These are phyloP conservation scores for Botryosphaeria dothidea DNA, from an alignment of 2,329 filamentous ascomycete species.

Conservation along the genomic window DNA sequence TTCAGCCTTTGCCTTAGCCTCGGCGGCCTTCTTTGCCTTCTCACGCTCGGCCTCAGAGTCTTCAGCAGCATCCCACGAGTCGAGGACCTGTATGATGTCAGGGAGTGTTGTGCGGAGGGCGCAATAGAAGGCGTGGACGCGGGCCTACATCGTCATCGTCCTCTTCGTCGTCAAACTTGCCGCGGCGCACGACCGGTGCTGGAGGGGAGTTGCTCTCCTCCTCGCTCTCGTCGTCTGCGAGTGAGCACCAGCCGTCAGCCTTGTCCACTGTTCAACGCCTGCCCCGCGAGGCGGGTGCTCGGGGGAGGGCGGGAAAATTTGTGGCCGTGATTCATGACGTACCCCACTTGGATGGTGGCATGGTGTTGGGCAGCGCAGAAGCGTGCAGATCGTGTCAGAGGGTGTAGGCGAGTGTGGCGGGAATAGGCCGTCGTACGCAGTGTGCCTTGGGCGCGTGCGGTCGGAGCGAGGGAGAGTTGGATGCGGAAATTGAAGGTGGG, in stretches of 20 bases:
- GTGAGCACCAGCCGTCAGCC: constrained; percentile 23
- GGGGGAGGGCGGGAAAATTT: constrained; percentile 20
- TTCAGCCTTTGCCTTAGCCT: constrained; percentile 85
- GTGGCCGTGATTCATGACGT: constrained; percentile 35
- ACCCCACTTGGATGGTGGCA: constrained; percentile 43
- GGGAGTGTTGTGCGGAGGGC: background rate
- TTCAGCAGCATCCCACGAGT: constrained; percentile 95
- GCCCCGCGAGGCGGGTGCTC: background rate
- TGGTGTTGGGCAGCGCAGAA: constrained; percentile 22
- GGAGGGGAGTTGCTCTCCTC: constrained; percentile 56
- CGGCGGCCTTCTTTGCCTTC: constrained; percentile 84
- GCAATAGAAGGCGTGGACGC: constrained; percentile 32
- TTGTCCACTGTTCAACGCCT: background rate
- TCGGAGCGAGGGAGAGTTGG: constrained; percentile 3
- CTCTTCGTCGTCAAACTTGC: constrained; percentile 93
- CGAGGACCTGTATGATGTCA: constrained; percentile 68
- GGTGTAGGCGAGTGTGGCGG: background rate
- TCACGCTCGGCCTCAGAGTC: constrained; percentile 96
- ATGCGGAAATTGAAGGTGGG: constrained; percentile 18
- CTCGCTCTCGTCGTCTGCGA: constrained; percentile 52
- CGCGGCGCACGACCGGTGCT: constrained; percentile 49
- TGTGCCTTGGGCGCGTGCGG: constrained; percentile 8
- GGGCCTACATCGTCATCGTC: constrained; percentile 69
- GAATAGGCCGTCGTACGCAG: background rate
- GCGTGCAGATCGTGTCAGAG: constrained; percentile 8